Evolutionary conservation across 2,329 filamentous ascomycete genomes (phyloP).

Genomic region (Rhexocercosporidium sp.): DNA sequence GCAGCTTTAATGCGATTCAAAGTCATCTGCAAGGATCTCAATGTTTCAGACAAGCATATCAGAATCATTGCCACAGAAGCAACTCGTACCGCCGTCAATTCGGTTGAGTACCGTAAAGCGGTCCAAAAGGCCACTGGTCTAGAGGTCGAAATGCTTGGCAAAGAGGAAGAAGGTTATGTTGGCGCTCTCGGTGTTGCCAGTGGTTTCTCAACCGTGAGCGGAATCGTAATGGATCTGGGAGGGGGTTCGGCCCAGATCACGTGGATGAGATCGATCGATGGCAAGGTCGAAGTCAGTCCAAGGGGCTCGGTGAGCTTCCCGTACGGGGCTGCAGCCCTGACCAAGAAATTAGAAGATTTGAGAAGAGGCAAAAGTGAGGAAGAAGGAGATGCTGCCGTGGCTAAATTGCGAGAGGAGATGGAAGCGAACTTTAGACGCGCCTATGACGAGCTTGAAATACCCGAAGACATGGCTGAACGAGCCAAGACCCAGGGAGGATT

Average conservation of each 20-base stretch:
- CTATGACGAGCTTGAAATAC: conserved; percentile 58
- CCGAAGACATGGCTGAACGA: conserved; percentile 52
- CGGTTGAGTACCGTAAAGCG: conserved; percentile 54
- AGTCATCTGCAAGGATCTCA: conserved; percentile 60
- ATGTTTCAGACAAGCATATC: conserved; percentile 58
- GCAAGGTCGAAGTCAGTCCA: conserved; percentile 55
- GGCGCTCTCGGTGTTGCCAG: conserved; percentile 72
- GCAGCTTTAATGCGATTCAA: conserved; percentile 61
- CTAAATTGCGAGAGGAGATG: conserved; percentile 55
- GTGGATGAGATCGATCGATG: conserved; percentile 62
- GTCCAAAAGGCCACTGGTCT: conserved; percentile 63
- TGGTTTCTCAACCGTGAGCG: conserved; percentile 63
- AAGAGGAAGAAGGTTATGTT: conserved; percentile 69
- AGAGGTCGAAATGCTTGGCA: conserved; percentile 64
- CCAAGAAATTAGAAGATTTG: conserved; percentile 55
- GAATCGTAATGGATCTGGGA: conserved; percentile 74
- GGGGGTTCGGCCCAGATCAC: conserved; percentile 73
- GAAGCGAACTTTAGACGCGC: conserved; percentile 56
- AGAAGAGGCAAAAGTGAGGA: conserved; percentile 45
- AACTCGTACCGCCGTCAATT: conserved; percentile 65
- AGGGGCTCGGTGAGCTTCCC: conserved; percentile 68
- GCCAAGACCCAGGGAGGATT: conserved; percentile 54
- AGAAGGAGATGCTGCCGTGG: conserved; percentile 51
- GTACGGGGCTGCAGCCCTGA: conserved; percentile 72
- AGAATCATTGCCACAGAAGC: conserved; percentile 70